These are phyloP conservation scores for Sclerotinia subarctica DNA, from an alignment of 2,329 filamentous ascomycete genomes.

Conservation along the genomic window DNA sequence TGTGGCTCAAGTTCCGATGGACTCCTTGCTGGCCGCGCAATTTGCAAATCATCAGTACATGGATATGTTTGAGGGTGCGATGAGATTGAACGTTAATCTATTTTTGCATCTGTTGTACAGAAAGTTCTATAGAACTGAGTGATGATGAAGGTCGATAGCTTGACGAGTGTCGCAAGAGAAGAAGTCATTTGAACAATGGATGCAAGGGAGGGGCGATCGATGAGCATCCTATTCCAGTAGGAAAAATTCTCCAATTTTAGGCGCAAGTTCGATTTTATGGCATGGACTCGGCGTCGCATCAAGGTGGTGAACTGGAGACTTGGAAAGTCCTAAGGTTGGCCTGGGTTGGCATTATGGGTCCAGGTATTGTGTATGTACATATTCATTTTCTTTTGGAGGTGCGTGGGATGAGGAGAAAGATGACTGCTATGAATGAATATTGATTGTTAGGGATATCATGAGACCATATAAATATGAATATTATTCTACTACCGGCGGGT, in stretches of 20 bases:
- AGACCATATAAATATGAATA: constrained; percentile 30
- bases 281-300: constrained; percentile 32
- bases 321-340: constrained; percentile 15
- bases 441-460: constrained; percentile 23
- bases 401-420: constrained; percentile 22
- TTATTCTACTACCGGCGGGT: constrained; percentile 19
- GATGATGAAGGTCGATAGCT: constrained; percentile 18
- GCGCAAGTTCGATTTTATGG: constrained; percentile 25
- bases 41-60: constrained; percentile 97
- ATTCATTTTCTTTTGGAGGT: constrained; percentile 28
- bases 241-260: constrained; percentile 7
- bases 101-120: constrained; percentile 96
- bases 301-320: constrained; percentile 18
- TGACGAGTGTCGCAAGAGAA: background rate
- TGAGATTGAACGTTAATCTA: constrained; percentile 93
- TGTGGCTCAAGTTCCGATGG: constrained; percentile 81
- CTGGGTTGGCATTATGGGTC: constrained; percentile 22
- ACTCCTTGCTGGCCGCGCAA: constrained; percentile 92
- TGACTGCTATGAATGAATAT: constrained; percentile 22
- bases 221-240: constrained; percentile 1
- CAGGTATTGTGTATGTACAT: constrained; percentile 34
- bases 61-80: constrained; percentile 80
- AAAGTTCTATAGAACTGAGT: constrained; percentile 85
- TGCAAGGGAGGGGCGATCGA: background rate
- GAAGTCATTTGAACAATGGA: background rate